Conservation (phyloP, 148 eudicot species). For the Pouteria glomerata region DNA sequence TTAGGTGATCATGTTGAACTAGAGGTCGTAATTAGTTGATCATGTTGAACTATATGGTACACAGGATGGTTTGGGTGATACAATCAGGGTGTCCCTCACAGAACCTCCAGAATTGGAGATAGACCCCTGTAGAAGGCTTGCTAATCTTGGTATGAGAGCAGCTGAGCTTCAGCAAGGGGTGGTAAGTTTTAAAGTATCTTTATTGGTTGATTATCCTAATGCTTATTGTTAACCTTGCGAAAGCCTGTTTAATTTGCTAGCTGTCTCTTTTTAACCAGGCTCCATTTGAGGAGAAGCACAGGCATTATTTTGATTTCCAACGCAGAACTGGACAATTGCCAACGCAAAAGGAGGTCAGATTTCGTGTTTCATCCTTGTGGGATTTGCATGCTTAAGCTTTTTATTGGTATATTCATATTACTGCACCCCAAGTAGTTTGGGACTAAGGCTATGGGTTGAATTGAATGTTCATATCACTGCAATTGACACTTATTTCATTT, state of each 20-base stretch:
- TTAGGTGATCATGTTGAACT: no score
- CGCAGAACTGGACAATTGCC: constrained; percentile 93
- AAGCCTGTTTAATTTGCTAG: neutral
- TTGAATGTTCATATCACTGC: neutral
- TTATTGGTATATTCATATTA: neutral
- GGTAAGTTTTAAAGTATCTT: constrained; percentile 41
- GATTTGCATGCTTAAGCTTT: neutral
- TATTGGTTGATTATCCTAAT: neutral
- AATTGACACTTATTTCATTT: constrained; percentile 6
- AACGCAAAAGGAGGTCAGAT: constrained; percentile 70
- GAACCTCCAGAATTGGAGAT: constrained; percentile 97
- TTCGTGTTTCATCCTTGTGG: neutral
- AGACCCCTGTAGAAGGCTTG: constrained; percentile 92
- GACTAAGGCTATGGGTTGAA: no score
- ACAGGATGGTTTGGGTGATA: constrained; percentile 97
- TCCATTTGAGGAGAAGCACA: constrained; percentile 92
- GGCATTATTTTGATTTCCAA: constrained; percentile 91
- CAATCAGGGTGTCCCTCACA: constrained; percentile 91
- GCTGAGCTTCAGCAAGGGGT: constrained; percentile 86
- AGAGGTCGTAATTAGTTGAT: constrained; percentile 1
- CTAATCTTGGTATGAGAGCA: constrained; percentile 83
- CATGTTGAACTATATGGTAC: neutral
- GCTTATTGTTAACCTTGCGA: constrained; percentile 1
- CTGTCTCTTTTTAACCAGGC: constrained; percentile 40
- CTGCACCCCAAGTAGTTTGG: no score